Conservation (phyloP, 106 monocot genomes). For the Dendrobium catenatum region DNA sequence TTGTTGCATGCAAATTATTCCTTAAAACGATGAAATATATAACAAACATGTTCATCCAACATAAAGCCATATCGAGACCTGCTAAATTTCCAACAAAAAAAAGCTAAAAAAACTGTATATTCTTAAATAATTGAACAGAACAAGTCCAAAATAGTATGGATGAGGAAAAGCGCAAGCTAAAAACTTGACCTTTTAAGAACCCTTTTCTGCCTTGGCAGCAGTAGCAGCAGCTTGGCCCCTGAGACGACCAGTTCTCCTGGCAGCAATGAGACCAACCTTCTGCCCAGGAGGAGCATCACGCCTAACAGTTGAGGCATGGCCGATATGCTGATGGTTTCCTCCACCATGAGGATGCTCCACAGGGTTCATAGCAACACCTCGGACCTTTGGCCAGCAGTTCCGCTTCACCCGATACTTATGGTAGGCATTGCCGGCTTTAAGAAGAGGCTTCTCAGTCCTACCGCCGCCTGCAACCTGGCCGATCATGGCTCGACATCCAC, state of each 20-base stretch:
- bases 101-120: too few species aligned
- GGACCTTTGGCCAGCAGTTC: conserved; percentile 31
- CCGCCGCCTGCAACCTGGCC: conserved; percentile 28
- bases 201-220: conserved; percentile 33
- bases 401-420: conserved; percentile 32
- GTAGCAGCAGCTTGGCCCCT: conserved; percentile 37
- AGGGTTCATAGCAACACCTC: conserved; percentile 36
- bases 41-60: too few species aligned
- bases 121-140: too few species aligned
- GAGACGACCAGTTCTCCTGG: conserved; percentile 28
- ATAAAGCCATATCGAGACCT: too few species aligned
- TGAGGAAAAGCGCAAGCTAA: too few species aligned
- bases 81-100: too few species aligned
- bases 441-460: conserved; percentile 32
- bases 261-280: conserved; percentile 31
- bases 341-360: conserved; percentile 37
- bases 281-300: conserved; percentile 29
- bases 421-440: conserved; percentile 38
- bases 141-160: too few species aligned
- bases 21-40: too few species aligned
- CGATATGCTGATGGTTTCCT: conserved; percentile 41
- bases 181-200: neutral
- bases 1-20: too few species aligned
- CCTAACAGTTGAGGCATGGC: conserved; percentile 21
- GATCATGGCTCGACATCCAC: conserved; percentile 22